phyloP scores from a whole-genome alignment of 2,329 filamentous ascomycete species.

The Pyrenophora graminea region DNA sequence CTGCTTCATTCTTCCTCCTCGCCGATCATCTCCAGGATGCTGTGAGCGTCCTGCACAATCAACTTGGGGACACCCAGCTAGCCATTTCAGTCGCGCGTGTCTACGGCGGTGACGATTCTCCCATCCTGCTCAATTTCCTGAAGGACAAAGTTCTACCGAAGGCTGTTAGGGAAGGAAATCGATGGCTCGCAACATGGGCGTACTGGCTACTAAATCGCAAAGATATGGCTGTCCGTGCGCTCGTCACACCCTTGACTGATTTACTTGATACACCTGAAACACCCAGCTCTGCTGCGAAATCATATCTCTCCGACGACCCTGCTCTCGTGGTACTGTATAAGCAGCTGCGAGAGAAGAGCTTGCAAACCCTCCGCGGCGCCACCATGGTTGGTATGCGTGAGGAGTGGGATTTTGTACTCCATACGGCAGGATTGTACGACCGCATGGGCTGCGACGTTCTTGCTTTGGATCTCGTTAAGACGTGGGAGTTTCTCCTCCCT shows the following conservation, averaged over 20 bases:
- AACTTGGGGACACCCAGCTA: conserved; percentile 85
- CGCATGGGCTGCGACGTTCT: conserved; percentile 93
- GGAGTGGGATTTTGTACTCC: conserved; percentile 88
- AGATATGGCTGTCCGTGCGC: conserved; percentile 80
- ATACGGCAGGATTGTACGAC: conserved; percentile 81
- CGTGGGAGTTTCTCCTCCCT: conserved; percentile 76
- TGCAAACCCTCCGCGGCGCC: conserved; percentile 84
- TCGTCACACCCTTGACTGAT: conserved; percentile 79
- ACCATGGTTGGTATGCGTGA: conserved; percentile 76
- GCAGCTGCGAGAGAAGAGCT: conserved; percentile 77
- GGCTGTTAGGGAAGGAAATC: conserved; percentile 79
- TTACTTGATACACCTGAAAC: conserved; percentile 71
- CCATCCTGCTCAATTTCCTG: conserved; percentile 72
- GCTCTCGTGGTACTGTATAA: conserved; percentile 85
- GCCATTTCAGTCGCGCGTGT: conserved; percentile 86
- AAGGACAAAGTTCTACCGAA: conserved; percentile 77
- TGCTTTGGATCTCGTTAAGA: conserved; percentile 79
- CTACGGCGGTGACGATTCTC: conserved; percentile 82
- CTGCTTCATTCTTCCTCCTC: conserved; percentile 92
- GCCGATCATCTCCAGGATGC: conserved; percentile 85
- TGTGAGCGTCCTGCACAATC: conserved; percentile 81
- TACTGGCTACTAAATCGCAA: conserved; percentile 87
- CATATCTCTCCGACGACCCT: conserved; percentile 88
- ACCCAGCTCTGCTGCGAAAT: conserved; percentile 72
- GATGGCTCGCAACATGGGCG: conserved; percentile 94